These are phyloP conservation scores for Sordariomycetes sp. DNA, from an alignment of 2,329 filamentous ascomycete species.

Conservation along the genomic window DNA sequence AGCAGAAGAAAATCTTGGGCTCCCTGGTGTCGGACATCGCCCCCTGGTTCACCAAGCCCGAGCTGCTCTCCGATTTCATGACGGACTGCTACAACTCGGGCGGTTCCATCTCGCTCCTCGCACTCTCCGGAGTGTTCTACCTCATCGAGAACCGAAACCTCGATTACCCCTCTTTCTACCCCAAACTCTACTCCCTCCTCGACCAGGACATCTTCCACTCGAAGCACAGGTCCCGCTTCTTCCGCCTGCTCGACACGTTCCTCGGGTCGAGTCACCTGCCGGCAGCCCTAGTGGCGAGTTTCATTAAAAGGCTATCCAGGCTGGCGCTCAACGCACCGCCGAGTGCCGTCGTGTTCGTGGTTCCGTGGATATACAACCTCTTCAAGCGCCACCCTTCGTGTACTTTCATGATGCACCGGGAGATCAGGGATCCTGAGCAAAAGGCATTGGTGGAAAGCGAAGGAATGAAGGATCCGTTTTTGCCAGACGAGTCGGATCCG, in stretches of 20 bases:
- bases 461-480: constrained; percentile 62
- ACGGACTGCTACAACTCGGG: constrained; percentile 88
- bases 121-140: constrained; percentile 88
- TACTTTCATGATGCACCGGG: constrained; percentile 92
- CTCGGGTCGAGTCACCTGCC: constrained; percentile 87
- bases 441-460: constrained; percentile 49
- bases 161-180: constrained; percentile 91
- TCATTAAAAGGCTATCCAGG: constrained; percentile 85
- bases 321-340: constrained; percentile 83
- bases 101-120: constrained; percentile 76
- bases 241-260: constrained; percentile 85
- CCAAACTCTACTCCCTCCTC: constrained; percentile 85
- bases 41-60: constrained; percentile 81
- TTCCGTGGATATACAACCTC: constrained; percentile 94
- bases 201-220: constrained; percentile 82
- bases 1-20: constrained; percentile 69
- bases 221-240: constrained; percentile 87
- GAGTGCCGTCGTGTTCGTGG: constrained; percentile 73
- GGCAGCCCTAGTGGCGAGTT: constrained; percentile 81
- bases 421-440: constrained; percentile 44
- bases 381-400: constrained; percentile 81
- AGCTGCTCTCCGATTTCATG: constrained; percentile 89
- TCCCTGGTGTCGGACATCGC: constrained; percentile 69
- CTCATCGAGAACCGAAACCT: constrained; percentile 89
- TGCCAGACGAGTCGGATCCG: constrained; percentile 66